Base-by-base conservation (phyloP, 2,329 filamentous ascomycete species). In the Alternaria rosae region DNA sequence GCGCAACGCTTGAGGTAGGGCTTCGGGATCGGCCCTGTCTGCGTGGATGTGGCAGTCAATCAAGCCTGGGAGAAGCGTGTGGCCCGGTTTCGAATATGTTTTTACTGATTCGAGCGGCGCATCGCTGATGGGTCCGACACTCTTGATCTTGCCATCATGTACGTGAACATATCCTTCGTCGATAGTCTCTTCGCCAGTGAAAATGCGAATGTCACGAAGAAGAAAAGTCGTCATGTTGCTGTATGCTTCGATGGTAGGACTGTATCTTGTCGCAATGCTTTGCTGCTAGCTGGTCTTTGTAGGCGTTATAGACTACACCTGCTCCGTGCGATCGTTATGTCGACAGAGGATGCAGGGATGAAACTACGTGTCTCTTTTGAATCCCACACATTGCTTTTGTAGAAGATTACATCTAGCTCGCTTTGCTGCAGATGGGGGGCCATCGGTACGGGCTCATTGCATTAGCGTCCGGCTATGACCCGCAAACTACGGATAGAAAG, bases 31-130 rank as follows among this genome's bases (percentile, higher is more conserved):
- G 2, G 76, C 82, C 54, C 75, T 77, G 64, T 82, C 73, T 41
- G 79, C 80, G 60, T 86, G 84, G 26, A 85, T 81, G 63, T 85
- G 84, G 43, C 77, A 79, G 64, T 86, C 84, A 28, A 86, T 85
- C 6, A 86, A 70, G 2, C 84, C 84, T 1, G 84, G 84, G 1
- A 86, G 72, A 1, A 85, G 62, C 0, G 84, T 85, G 61, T 84
- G 80, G 8, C 79, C 80, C 3, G 82, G 81, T 56, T 79, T 83
- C 5, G 82, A 82, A 58, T 82, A 76, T 5, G 75, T 75, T 4
- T 67, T 70, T 32, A 65, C 42, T 1, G 62, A 57, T 4, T 54
- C 66, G 5, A 62, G 48, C n/a, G 61, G 70, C n/a, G 62, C 61
- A n/a, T 44, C 65, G 45, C 61, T 70, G 1, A 56, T 59, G 4